These are phyloP conservation scores for Tylopilus cervinicoccineus DNA, from an alignment of 768 basidiomycete genomes.

Conservation along the genomic window DNA sequence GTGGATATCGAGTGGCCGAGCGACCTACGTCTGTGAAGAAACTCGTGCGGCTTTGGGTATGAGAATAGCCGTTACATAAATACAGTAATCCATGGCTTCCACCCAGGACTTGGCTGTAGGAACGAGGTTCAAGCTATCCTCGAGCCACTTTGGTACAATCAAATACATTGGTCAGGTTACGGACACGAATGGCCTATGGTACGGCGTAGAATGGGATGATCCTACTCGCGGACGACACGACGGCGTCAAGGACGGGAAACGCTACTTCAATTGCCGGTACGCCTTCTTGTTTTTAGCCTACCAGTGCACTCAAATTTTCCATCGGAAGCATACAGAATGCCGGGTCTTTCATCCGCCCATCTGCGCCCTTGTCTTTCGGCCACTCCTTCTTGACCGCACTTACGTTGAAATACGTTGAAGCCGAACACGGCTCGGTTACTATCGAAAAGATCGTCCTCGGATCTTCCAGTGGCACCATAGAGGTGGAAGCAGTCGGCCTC, in stretches of 20 bases:
- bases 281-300: constrained; percentile 12
- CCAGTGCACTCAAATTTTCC: constrained; percentile 6
- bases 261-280: constrained; percentile 79
- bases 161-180: constrained; percentile 64
- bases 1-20: neutral
- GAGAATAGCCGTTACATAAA: constrained; percentile 16
- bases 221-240: constrained; percentile 81
- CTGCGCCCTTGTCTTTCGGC: constrained; percentile 54
- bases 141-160: constrained; percentile 62
- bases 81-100: constrained; percentile 6
- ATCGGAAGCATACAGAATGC: constrained; percentile 50
- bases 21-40: neutral
- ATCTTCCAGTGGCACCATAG: constrained; percentile 77
- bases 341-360: constrained; percentile 80
- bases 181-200: constrained; percentile 67
- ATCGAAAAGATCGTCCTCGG: constrained; percentile 70
- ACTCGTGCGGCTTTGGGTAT: constrained; percentile 1
- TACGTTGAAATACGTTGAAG: constrained; percentile 72
- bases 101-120: constrained; percentile 29
- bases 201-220: constrained; percentile 99
- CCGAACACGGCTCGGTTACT: constrained; percentile 44
- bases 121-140: constrained; percentile 48
- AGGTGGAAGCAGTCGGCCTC: constrained; percentile 82
- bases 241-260: constrained; percentile 71
- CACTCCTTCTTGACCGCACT: constrained; percentile 73